Conservation (phyloP, 441 rosid genomes). For the Erodium moschatum region DNA sequence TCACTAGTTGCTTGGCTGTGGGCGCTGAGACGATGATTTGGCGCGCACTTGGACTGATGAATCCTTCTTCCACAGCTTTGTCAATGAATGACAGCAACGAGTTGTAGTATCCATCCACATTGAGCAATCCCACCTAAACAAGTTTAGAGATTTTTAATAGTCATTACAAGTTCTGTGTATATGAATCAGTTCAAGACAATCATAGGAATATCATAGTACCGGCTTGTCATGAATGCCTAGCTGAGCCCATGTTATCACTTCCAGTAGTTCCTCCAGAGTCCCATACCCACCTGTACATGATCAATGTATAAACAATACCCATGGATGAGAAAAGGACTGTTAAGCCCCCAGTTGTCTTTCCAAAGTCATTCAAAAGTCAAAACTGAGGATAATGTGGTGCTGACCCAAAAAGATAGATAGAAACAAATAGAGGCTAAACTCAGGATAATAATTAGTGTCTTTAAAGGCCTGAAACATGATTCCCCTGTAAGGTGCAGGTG, state of each 20-base stretch:
- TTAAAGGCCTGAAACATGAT: slow-evolving; percentile 25
- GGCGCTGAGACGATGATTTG: slow-evolving; percentile 68
- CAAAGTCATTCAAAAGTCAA: slow-evolving; percentile 11
- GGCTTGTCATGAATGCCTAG: slow-evolving; percentile 76
- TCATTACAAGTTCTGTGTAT: too few species aligned
- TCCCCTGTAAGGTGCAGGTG: slow-evolving; percentile 11
- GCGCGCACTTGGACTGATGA: slow-evolving; percentile 57
- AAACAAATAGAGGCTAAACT: slow-evolving; percentile 2
- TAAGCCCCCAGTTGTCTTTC: slow-evolving; percentile 20
- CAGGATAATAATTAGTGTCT: background rate
- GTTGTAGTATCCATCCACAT: slow-evolving; percentile 77
- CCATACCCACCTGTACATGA: slow-evolving; percentile 62
- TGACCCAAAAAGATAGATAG: slow-evolving; percentile 17
- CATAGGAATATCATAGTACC: slow-evolving; percentile 21
- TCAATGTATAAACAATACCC: background rate
- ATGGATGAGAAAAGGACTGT: slow-evolving; percentile 18
- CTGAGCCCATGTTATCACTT: slow-evolving; percentile 78
- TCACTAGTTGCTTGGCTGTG: slow-evolving; percentile 54
- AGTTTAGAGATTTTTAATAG: background rate
- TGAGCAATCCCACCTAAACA: slow-evolving; percentile 54
- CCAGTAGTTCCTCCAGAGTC: slow-evolving; percentile 68
- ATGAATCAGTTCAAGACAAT: too few species aligned
- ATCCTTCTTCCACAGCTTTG: slow-evolving; percentile 73
- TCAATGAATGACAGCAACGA: slow-evolving; percentile 64
- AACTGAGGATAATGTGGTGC: slow-evolving; percentile 1